Base-by-base conservation (phyloP, 2,329 filamentous ascomycete genomes). In the Stachybotrys chlorohalonatus region DNA sequence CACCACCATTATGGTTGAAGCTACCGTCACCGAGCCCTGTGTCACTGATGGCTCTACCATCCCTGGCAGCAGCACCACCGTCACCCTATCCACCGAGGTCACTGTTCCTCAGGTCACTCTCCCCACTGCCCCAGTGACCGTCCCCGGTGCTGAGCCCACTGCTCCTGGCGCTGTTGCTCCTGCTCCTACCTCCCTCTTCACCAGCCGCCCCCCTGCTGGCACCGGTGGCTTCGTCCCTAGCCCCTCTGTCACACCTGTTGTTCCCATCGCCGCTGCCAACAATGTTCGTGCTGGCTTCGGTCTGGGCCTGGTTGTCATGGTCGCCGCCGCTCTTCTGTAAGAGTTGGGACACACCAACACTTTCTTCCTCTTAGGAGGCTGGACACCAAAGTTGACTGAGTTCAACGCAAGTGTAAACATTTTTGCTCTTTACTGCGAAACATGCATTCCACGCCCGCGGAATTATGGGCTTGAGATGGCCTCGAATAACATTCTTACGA, bases 81-180 rank as follows among this genome's bases (percentile, higher is more conserved):
- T 74, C 57, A 73, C 71, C 64, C 76, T 80, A 60, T 68, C 67
- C 75, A 79, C 79, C 53, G 71, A 74, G 63, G 61, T 84, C 56
- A 75, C 75, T 51, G 75, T 83, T 31, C 81, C 81, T 48, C 68
- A 78, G 69, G 74, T 83, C 57, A 73, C 66, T 64, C 76, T 83
- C 72, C 70, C 71, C 58, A 73, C 73, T 45, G 62, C 60, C 31
- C 58, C 63, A 51, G 59, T 51, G 46, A 52, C 58, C 31, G 59
- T 60, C 52, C 59, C 58, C 55, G 57, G 62, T 49, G 62, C 60
- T 51, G 55, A 59, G 32, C 59, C 60, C 15, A 56, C 58, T 45
- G 53, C 24, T 42, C 55, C 57, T 53, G 52, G 60, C 49, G 53
- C 59, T 55, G 60, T 59, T 49, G 54, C 62, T 13, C 36, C 58